Base-by-base conservation (phyloP, 2,329 filamentous ascomycete genomes). In the Onygenales sp. region DNA sequence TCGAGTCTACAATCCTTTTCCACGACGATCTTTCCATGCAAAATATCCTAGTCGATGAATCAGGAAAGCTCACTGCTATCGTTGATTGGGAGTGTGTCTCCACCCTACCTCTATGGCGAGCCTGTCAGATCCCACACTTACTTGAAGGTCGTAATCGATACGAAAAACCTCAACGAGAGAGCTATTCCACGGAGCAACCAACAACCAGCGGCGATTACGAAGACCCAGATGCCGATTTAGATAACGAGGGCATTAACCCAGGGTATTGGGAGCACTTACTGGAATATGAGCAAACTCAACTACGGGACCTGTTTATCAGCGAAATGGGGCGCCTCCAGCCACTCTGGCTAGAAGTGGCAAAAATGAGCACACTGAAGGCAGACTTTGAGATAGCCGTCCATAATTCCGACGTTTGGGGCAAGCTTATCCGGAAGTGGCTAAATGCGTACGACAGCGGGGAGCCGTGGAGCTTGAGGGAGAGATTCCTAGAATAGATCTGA, bases 81-180 rank as follows among this genome's bases (percentile, higher is more conserved):
- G 44, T 75, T 3, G 72, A 75, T 56, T 77, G 72, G 71, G 71
- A 76, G 53, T 74, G 67, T 43, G 67, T 73, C 9, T 73, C 69
- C 0, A 59, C 69, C 1, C 32, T 74, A 52, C 73, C 72, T 6
- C 57, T 67, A 11, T 77, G 72, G 74, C 57, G 62, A 47, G 59
- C 65, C 3, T 65, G 63, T 9, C 51, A 62, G 27, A 45, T 65
- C 31, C 72, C 73, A 7, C 56, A 60, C 32, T 72, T 76, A 49
- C 60, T 75, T 1, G 39, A 58, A 47, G 33, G 41, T 8, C 42
- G 32, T 17, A 17, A 41, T 10, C 11, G 52, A 41, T 35, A 52
- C 10, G 38, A 51, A 47, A 33, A 43, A 39, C 45, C 50, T 38
- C 32, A 49, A 4, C 44, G n/a, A 5, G 11, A 14, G 42, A 27